Evolutionary conservation across 1,284 basidiomycete species (phyloP), one percentile per base, ranked within the genome.

Genomic region (Peniophora sp.): DNA sequence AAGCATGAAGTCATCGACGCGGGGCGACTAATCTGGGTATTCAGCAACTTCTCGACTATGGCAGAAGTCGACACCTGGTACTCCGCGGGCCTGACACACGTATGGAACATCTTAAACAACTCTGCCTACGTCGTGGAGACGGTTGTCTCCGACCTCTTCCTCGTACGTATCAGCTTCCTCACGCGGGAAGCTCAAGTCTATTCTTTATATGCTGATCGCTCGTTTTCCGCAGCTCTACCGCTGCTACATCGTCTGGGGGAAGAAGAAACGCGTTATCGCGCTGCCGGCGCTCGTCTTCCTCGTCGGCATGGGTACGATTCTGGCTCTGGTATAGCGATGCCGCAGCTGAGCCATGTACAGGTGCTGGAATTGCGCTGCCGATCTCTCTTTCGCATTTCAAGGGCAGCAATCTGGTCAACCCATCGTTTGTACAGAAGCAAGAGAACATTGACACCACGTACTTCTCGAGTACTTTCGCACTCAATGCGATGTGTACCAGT

Each of bases 241-340:
- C 10, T 58, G 56, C 46, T 58, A 53, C 36, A 16, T 58, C 24
- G 57, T 58, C 8, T 58, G 57, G 57, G 57, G 50, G n/a, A 24
- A 48, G 23, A 55, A 39, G 16, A 2, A 45, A 9, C 3, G 27
- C 2, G 9, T 55, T 22, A n/a, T 58, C 35, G 10, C 27, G 11
- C 6, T 56, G 9, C 57, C 57, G 1, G n/a, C 39, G 19, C 23
- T 58, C 27, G 45, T 58, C 6, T 58, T 56, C 27, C 1, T 58
- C 11, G 57, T 53, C 27, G 54, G 52, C 35, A 46, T 55, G 2
- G 56, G 57, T 51, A 50, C 17, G 51, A 3, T 10, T 32, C 10
- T n/a, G 10, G 2, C 41, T 8, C 39, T 22, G 12, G 11, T n/a
- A n/a, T 5, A 19, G 10, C 1, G 11, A 12, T 27, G 9, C 0